Conservation (phyloP, 139 green algal species). For the Ostreobium quekettii region DNA sequence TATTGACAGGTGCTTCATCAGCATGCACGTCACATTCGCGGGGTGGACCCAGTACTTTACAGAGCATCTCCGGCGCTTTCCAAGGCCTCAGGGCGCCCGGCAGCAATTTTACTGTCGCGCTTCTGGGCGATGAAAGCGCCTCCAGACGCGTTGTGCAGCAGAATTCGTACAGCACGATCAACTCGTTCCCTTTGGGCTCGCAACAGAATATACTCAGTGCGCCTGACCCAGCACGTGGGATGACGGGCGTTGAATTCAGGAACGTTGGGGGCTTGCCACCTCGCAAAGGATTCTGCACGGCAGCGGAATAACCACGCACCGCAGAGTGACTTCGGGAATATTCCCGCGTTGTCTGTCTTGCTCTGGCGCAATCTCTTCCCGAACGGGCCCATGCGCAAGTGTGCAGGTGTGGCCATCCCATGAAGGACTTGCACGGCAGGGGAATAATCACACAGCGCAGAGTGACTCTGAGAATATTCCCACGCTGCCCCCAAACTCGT, state of each 20-base stretch:
- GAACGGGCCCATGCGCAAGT: too few relatives aligned
- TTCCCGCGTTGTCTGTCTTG: too few relatives aligned
- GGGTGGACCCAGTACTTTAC: conserved; percentile 73
- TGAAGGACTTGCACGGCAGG: not conserved
- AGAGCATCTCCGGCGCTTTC: conserved; percentile 24
- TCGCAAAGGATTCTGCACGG: too few relatives aligned
- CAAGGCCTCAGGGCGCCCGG: not conserved
- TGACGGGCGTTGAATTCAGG: too few relatives aligned
- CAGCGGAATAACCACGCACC: too few relatives aligned
- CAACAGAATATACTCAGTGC: not conserved
- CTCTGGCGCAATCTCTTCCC: too few relatives aligned
- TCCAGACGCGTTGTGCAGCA: not conserved
- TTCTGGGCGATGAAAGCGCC: not conserved
- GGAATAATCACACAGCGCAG: too few relatives aligned
- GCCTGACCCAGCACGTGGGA: not conserved
- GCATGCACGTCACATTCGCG: conserved; percentile 46
- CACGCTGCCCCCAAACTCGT: too few relatives aligned
- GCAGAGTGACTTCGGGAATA: too few relatives aligned
- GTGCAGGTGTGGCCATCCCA: too few relatives aligned
- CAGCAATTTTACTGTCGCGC: not conserved
- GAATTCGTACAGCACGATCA: not conserved
- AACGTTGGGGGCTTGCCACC: too few relatives aligned
- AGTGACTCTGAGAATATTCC: too few relatives aligned
- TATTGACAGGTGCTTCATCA: conserved; percentile 65
- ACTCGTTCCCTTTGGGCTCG: not conserved